Evolutionary conservation across 2,329 filamentous ascomycete genomes (phyloP), one percentile per base, ranked within the genome.

Genomic region (Alternaria infectoria): DNA sequence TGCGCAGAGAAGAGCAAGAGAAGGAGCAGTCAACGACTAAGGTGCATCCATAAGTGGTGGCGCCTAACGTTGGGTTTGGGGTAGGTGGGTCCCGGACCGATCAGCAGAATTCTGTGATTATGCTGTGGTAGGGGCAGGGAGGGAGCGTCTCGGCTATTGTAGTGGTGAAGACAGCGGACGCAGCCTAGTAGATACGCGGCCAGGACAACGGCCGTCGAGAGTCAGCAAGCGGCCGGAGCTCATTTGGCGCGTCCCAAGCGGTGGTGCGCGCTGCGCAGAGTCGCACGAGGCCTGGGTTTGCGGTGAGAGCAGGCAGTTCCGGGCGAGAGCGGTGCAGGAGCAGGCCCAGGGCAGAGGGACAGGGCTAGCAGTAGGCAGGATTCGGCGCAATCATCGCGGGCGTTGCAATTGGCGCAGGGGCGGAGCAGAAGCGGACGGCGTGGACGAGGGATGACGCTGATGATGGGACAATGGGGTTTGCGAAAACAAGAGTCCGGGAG

Each of bases 1-100:
- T 36, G 59, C 69, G 75, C 77, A 76, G 75, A 79, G 79, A 79
- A 80, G 71, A 72, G 70, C 74, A 79, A 74, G 59, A 71, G 66
- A 59, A 64, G 64, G 62, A 62, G 64, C 52, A 51, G 57, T 60
- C 57, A 65, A 64, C 57, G 66, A 67, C 69, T 75, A 79, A 66
- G 61, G 54, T 63, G 63, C 55, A 66, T 75, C 71, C 77, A 79
- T 79, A 58, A 65, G 64, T 65, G 63, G 67, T 64, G 67, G 67
- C 61, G 65, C 60, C 64, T 55, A 57, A 67, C 62, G 69, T 68
- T 61, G 62, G 59, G 59, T 61, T 69, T 62, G 69, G 68, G 69
- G 67, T 65, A 70, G 66, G 67, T 69, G 72, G 72, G 67, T 66
- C 71, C 63, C 58, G 67, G 70, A 69, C 64, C 68, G 62, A 67